These are phyloP conservation scores for Lentinula sp. DNA, from an alignment of 768 basidiomycete genomes.

Conservation along the genomic window DNA sequence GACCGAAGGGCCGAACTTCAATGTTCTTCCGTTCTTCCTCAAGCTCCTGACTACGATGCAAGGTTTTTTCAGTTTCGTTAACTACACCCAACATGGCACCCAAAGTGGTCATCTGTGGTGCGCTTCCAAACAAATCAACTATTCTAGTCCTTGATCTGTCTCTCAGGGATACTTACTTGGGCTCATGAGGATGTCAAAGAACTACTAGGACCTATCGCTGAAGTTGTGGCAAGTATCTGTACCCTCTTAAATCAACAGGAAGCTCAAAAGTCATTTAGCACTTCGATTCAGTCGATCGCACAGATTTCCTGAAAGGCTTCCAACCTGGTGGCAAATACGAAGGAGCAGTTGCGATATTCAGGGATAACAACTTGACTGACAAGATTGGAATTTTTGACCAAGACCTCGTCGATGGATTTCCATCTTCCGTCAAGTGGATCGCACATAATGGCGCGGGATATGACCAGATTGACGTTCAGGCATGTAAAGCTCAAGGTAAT, in stretches of 20 bases:
- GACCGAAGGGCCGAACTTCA: slow-evolving; percentile 2
- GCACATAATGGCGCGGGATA: slow-evolving; percentile 93
- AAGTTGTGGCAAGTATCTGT: slow-evolving; percentile 62
- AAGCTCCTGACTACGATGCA: background rate
- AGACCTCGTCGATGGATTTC: slow-evolving; percentile 66
- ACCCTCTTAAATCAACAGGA: background rate
- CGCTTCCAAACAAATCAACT: background rate
- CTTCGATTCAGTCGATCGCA: slow-evolving; percentile 55
- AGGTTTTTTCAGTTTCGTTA: background rate
- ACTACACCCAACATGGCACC: slow-evolving; percentile 4
- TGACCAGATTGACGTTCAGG: slow-evolving; percentile 76
- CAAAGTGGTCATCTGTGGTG: slow-evolving; percentile 9
- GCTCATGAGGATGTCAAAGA: slow-evolving; percentile 67
- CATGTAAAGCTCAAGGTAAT: slow-evolving; percentile 64
- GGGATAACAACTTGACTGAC: slow-evolving; percentile 61
- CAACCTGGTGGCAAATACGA: slow-evolving; percentile 67
- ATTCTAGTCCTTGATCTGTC: background rate
- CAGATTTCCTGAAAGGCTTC: slow-evolving; percentile 63
- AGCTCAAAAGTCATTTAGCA: slow-evolving; percentile 22
- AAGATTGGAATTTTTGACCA: slow-evolving; percentile 75
- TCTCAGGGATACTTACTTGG: slow-evolving; percentile 68
- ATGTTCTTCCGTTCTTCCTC: background rate
- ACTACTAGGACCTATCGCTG: slow-evolving; percentile 61
- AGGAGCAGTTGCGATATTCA: slow-evolving; percentile 70
- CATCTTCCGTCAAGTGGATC: slow-evolving; percentile 72